Conservation (phyloP, 306 rosid genomes). For the Canavalia ensiformis region DNA sequence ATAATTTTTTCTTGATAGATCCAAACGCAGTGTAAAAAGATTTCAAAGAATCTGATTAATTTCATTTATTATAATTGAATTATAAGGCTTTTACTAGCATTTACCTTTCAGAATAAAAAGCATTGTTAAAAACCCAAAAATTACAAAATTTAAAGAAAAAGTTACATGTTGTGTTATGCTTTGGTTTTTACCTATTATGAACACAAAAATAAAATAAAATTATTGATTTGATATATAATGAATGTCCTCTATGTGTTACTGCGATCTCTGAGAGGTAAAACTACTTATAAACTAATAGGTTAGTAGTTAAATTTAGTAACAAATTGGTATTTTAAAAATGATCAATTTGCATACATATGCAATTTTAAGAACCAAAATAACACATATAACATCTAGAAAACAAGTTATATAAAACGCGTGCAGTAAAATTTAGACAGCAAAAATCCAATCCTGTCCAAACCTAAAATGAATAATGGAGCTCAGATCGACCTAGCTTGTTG, state of each 20-base stretch:
- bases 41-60: background rate
- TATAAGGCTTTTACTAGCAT: background rate
- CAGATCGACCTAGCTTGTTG: slow-evolving; percentile 19
- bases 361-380: too few species aligned
- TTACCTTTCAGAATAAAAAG: background rate
- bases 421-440: background rate
- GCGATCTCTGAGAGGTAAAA: too few species aligned
- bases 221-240: too few species aligned
- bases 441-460: background rate
- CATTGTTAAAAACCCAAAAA: background rate
- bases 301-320: too few species aligned
- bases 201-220: too few species aligned
- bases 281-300: too few species aligned
- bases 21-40: background rate
- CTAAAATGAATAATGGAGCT: background rate
- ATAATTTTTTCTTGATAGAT: background rate
- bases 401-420: background rate
- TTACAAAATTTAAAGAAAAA: background rate
- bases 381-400: too few species aligned
- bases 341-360: too few species aligned
- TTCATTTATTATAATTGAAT: background rate
- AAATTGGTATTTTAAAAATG: too few species aligned
- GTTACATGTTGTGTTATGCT: too few species aligned
- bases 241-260: too few species aligned
- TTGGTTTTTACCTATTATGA: too few species aligned